Conservation (phyloP, 2,329 filamentous ascomycete genomes). For the Atkinsonella texensis region DNA sequence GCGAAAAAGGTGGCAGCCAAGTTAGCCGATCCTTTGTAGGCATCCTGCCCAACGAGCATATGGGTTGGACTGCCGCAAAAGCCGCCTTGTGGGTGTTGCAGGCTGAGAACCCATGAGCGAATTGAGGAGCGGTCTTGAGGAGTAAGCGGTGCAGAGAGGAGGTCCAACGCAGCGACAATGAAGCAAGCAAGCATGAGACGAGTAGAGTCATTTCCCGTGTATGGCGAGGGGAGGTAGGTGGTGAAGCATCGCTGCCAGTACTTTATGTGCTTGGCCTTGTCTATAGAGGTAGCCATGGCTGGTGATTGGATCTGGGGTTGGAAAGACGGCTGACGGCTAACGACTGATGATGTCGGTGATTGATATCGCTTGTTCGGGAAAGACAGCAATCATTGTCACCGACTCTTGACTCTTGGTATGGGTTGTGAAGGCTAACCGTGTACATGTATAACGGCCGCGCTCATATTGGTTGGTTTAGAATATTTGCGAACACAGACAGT, state of each 20-base stretch:
- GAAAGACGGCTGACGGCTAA: no score
- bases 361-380: no score
- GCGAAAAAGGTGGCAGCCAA: constrained; percentile 85
- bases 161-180: constrained; percentile 71
- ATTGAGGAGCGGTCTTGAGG: constrained; percentile 31
- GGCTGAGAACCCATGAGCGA: constrained; percentile 70
- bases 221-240: constrained; percentile 66
- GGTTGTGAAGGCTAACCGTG: no score
- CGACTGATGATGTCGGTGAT: no score
- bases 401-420: no score
- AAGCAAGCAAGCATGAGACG: constrained; percentile 87
- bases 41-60: constrained; percentile 28
- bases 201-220: constrained; percentile 81
- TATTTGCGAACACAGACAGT: no score
- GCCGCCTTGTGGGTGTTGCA: constrained; percentile 76
- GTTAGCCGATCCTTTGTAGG: constrained; percentile 45
- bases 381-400: no score
- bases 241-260: constrained; percentile 90
- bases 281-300: constrained; percentile 24
- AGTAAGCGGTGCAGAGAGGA: constrained; percentile 55
- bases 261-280: constrained; percentile 61
- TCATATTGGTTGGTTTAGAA: no score
- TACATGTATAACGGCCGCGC: no score
- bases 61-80: constrained; percentile 79
- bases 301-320: background rate